Percentiles rank a stretch among this genome's conserved stretches.
These are phyloP conservation scores for Plantago elongata DNA, from an alignment of 257 asterid genomes.

Conservation along the genomic window DNA sequence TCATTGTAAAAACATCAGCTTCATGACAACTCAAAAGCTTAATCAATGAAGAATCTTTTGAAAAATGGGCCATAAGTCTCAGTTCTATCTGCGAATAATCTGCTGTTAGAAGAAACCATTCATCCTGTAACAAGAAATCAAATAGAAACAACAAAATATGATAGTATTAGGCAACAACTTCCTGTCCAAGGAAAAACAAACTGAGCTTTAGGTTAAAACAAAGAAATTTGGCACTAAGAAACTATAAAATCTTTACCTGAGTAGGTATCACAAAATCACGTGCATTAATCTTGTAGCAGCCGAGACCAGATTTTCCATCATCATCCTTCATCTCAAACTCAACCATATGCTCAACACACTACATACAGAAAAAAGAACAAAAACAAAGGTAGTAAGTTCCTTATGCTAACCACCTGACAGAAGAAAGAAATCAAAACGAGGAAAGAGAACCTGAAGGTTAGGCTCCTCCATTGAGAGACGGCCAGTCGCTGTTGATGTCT, in stretches of 20 bases:
- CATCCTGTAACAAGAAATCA: constrained; percentile 59
- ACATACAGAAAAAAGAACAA: constrained; percentile 17
- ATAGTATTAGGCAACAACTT: constrained; percentile 6
- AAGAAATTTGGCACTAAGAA: constrained; percentile 8
- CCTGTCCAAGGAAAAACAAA: constrained; percentile 16
- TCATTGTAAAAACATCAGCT: constrained; percentile 78
- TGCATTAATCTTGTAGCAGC: constrained; percentile 61
- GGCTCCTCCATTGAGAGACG: constrained; percentile 98
- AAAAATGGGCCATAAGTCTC: constrained; percentile 97
- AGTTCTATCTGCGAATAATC: constrained; percentile 97
- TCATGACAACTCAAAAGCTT: constrained; percentile 59
- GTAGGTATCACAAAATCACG: constrained; percentile 86
- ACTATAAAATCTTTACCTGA: constrained; percentile 54
- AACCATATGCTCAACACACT: constrained; percentile 92
- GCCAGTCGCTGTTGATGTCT: constrained; percentile 95
- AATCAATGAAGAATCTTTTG: constrained; percentile 66
- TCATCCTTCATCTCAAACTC: constrained; percentile 62
- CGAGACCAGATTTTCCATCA: constrained; percentile 31
- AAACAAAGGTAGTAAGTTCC: constrained; percentile 13
- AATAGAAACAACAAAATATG: constrained; percentile 19
- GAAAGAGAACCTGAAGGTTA: constrained; percentile 76
- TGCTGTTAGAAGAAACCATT: constrained; percentile 83
- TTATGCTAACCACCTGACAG: constrained; percentile 3
- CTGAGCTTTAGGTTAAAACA: constrained; percentile 1
- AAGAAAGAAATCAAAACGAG: constrained; percentile 8